These are phyloP conservation scores for Uronychia setigera DNA, from an alignment of 73 alveolate species.

Conservation along the genomic window DNA sequence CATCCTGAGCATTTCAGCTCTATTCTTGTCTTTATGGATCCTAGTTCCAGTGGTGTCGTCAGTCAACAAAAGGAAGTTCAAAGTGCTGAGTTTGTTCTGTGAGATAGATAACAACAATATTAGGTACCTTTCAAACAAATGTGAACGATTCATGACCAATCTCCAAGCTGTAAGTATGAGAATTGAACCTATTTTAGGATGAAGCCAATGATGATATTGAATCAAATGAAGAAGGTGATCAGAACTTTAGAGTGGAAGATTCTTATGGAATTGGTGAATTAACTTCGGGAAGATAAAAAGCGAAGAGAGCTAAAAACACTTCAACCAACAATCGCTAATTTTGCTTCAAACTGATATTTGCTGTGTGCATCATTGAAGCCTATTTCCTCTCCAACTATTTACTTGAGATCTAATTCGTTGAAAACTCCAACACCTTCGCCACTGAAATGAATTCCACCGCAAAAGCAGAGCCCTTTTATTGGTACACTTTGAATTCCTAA, in stretches of 20 bases:
- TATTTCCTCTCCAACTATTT: slow-evolving; percentile 27
- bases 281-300: slow-evolving; percentile 26
- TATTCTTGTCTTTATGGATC: not conserved
- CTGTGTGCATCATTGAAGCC: slow-evolving; percentile 19
- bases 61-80: slow-evolving; percentile 26
- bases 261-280: slow-evolving; percentile 21
- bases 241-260: slow-evolving; percentile 20
- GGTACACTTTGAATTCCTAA: slow-evolving; percentile 36
- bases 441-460: slow-evolving; percentile 24
- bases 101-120: slow-evolving; percentile 33
- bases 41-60: slow-evolving; percentile 38
- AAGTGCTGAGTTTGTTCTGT: slow-evolving; percentile 40
- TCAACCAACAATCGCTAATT: slow-evolving; percentile 23
- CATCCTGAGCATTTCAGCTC: slow-evolving; percentile 26
- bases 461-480: slow-evolving; percentile 19
- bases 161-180: slow-evolving; percentile 21
- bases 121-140: slow-evolving; percentile 19
- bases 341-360: slow-evolving; percentile 29
- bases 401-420: not conserved
- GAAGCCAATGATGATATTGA: slow-evolving; percentile 42
- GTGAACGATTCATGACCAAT: slow-evolving; percentile 44
- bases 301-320: slow-evolving; percentile 50
- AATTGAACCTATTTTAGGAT: slow-evolving; percentile 12
- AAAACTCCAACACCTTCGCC: not conserved
- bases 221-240: slow-evolving; percentile 6